Base-by-base conservation (phyloP, 2,329 filamentous ascomycete genomes). In the Talaromyces islandicus region DNA sequence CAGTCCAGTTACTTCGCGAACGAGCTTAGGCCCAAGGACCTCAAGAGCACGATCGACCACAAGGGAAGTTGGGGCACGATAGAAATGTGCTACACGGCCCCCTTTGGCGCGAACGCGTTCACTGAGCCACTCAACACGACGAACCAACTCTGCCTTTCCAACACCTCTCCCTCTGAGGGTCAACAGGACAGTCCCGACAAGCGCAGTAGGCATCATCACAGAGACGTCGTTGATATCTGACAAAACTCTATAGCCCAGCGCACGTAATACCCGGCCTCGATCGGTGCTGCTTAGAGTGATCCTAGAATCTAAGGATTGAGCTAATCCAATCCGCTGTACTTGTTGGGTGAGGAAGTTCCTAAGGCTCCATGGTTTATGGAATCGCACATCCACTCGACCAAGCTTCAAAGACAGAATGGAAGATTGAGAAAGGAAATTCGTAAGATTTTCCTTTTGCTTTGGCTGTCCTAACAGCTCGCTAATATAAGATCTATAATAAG, bases 151-250 rank as follows among this genome's bases (percentile, higher is more conserved):
- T 0, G 85, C 79, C 70, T 92, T 92, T 25, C 94, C 93, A 0
- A 97, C 92, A 21, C 94, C 94, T 54, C 94, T 88, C 0, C 94
- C 94, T 69, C 94, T 85, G 4, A 99, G 83, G 0, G 94, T 99
- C 14, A 99, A 80, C 0, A 99, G 81, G 0, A 97, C 90, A 0
- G 94, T 99, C 6, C 94, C 94, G 27, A 99, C 95, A 50, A 99
- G 81, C 0, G 94, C 93, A 0, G 94, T 97, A 0, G 94, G 94
- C 94, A 99, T 99, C 54, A 99, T 91, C 0, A 99, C 94, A 0
- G 92, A 96, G 2, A 96, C 93, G 35, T 88, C 86, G 71, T 99
- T 99, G 77, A 99, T 99, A 68, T 99, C 91, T 0, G 90, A 88
- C 2, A 99, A 81, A 0, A 97, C 92, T 67, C 90, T 90, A 77